Evolutionary conservation across 257 asterid species (phyloP).

Genomic region (Verbascum thapsus): DNA sequence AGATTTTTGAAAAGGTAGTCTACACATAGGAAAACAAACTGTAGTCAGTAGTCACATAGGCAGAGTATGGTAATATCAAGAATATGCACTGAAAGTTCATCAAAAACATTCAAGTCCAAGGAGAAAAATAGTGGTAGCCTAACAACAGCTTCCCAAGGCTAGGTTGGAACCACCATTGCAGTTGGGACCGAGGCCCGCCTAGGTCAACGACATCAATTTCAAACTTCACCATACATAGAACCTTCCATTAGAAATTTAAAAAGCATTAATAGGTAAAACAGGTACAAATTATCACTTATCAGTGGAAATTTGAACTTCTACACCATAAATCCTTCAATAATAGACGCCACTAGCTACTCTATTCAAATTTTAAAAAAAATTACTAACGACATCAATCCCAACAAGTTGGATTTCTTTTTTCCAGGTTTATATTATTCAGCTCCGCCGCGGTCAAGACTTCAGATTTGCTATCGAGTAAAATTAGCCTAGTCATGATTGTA

Average conservation of each 20-base stretch:
- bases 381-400: not conserved
- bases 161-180: no score
- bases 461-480: conserved; percentile 17
- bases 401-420: conserved; percentile 6
- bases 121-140: no score
- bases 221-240: not conserved
- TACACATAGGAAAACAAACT: not conserved
- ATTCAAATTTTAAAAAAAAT: no score
- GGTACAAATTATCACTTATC: no score
- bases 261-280: not conserved
- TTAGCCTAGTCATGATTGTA: not conserved
- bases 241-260: conserved; percentile 19
- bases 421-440: not conserved
- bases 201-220: no score
- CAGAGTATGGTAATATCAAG: no score
- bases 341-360: no score
- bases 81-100: no score
- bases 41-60: no score
- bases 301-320: not conserved
- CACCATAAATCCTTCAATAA: not conserved
- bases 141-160: no score
- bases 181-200: no score
- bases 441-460: conserved; percentile 4
- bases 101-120: no score
- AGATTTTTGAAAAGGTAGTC: not conserved